These are phyloP conservation scores for Aspergillus melleus DNA, from an alignment of 2,329 filamentous ascomycete genomes.

Conservation along the genomic window DNA sequence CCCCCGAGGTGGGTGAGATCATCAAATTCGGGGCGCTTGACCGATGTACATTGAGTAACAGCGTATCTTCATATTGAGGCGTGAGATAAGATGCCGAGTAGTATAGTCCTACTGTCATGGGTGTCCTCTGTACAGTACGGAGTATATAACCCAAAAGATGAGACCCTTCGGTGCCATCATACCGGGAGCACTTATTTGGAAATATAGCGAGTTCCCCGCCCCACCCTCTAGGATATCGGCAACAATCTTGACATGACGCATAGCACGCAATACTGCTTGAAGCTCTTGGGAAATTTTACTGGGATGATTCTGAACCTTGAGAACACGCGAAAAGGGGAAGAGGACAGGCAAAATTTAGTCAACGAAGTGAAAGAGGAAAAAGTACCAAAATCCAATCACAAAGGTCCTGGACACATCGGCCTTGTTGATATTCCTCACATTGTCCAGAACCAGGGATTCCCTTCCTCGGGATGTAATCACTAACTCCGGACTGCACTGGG, in stretches of 20 bases:
- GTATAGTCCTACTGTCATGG: conserved; percentile 1
- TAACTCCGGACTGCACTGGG: conserved; percentile 23
- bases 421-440: not conserved
- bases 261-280: conserved; percentile 2
- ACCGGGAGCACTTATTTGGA: conserved; percentile 37
- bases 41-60: not conserved
- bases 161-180: conserved; percentile 19
- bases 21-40: not conserved
- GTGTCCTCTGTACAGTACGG: conserved; percentile 9
- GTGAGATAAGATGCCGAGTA: not conserved
- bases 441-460: not conserved
- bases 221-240: conserved; percentile 26
- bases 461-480: not conserved
- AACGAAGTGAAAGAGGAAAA: not conserved
- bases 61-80: not conserved
- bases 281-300: not conserved
- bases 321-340: not conserved
- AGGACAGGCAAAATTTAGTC: not conserved
- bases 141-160: conserved; percentile 8
- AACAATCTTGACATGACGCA: conserved; percentile 20
- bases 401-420: not conserved
- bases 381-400: not conserved
- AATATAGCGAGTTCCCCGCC: conserved; percentile 27
- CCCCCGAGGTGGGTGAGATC: not conserved
- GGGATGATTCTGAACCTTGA: not conserved